Evolutionary conservation across 225 moss, liverwort and hornwort genomes (phyloP), one percentile per base, ranked within the genome.

Genomic region (Climacium dendroides): DNA sequence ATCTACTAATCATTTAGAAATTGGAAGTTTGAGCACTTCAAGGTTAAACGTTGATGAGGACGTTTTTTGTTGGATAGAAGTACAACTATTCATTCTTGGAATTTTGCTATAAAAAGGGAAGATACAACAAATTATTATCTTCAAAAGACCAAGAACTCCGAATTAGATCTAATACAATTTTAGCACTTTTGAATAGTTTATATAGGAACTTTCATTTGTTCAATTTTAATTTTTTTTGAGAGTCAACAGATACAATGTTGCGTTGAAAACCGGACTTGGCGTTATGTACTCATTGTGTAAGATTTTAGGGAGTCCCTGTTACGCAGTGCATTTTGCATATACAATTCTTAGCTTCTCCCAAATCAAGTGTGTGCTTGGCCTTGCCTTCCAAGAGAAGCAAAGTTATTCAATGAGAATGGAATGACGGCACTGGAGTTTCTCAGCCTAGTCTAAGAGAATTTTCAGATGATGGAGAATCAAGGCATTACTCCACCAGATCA

Each of bases 61-160:
- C n/a, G n/a, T n/a, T n/a, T n/a, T n/a, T n/a, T n/a, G n/a, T n/a
- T n/a, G n/a, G n/a, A n/a, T n/a, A n/a, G n/a, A n/a, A n/a, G n/a
- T n/a, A n/a, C n/a, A n/a, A n/a, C n/a, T n/a, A n/a, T n/a, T n/a
- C n/a, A n/a, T n/a, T n/a, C n/a, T n/a, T n/a, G n/a, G n/a, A n/a
- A n/a, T n/a, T n/a, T n/a, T n/a, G n/a, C n/a, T n/a, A n/a, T n/a
- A n/a, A n/a, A n/a, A n/a, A n/a, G n/a, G n/a, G n/a, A n/a, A n/a
- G n/a, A n/a, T n/a, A n/a, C n/a, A n/a, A n/a, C n/a, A n/a, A n/a
- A n/a, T n/a, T n/a, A n/a, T n/a, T n/a, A n/a, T n/a, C 0, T 19
- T 11, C 6, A n/a, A 20, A 7, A n/a, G n/a, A n/a, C 20, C 0
- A n/a, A 20, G 4, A 66, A 2, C 2, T 2, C 7, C 37, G 37